A percentile compares a stretch with the other conserved stretches of the same genome.
These are phyloP conservation scores for Diaporthe vexans DNA, from an alignment of 2,329 filamentous ascomycete species.

Conservation along the genomic window DNA sequence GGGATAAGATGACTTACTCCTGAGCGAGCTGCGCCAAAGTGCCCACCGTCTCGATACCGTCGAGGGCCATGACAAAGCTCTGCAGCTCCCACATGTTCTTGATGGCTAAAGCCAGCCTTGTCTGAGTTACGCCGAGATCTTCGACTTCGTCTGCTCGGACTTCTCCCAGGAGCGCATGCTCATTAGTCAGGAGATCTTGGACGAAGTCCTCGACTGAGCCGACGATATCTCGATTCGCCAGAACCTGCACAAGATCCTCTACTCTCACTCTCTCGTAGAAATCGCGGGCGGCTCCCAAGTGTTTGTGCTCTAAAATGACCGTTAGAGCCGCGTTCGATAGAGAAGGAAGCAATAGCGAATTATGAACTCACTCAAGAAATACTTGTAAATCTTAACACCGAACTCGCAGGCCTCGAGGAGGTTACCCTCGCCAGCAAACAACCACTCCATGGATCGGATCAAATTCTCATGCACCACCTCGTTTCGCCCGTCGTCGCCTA, in stretches of 20 bases:
- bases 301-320: conserved; percentile 58
- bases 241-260: conserved; percentile 60
- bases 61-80: conserved; percentile 74
- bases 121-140: conserved; percentile 60
- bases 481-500: conserved; percentile 70
- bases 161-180: conserved; percentile 40
- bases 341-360: conserved; percentile 45
- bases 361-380: conserved; percentile 79
- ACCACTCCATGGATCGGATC: conserved; percentile 88
- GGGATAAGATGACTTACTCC: conserved; percentile 60
- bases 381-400: conserved; percentile 82
- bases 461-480: conserved; percentile 64
- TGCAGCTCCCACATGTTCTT: conserved; percentile 77
- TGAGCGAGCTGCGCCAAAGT: conserved; percentile 65
- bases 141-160: conserved; percentile 49
- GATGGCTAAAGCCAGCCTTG: conserved; percentile 53
- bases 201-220: conserved; percentile 60
- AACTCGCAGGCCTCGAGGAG: conserved; percentile 52
- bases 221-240: conserved; percentile 54
- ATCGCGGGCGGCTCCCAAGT: conserved; percentile 67
- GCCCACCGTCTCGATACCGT: conserved; percentile 77
- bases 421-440: conserved; percentile 75
- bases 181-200: conserved; percentile 51
- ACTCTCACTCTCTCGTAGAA: conserved; percentile 67
- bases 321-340: conserved; percentile 44